Base-by-base conservation (phyloP, 1,139 yeast genomes). In the Magnusiomyces ingens region DNA sequence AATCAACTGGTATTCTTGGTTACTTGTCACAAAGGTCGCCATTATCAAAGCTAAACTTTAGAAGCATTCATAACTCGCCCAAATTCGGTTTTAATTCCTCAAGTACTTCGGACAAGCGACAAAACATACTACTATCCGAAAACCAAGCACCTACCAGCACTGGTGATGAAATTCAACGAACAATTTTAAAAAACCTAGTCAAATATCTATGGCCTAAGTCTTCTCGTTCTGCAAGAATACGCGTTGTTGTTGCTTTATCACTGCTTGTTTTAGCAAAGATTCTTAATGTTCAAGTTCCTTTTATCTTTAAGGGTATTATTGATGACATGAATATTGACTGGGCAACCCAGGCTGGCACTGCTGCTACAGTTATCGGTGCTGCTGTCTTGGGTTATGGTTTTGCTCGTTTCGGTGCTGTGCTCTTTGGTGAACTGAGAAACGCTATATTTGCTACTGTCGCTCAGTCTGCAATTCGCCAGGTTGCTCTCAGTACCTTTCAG, bases 381-480 rank as follows among this genome's bases (percentile, higher is more conserved):
- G 77, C 91, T 53, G 82, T 93, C 36, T 64, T 93, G 26, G 95
- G 96, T 0, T 91, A 93, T 67, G 99, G 99, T 50, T 82, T 88
- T 17, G 95, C 98, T 1, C 74, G 99, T 57, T 90, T 94, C 66
- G 97, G 98, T 19, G 86, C 99, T 2, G 95, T 91, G 1, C 71
- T 93, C 15, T 88, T 93, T 71, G 99, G 98, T 32, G 99, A 93
- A 68, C 74, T 93, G 60, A 75, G 98, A 62, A 93, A 93, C 67
- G 99, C 99, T 1, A 82, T 93, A 10, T 93, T 93, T 73, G 97
- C 99, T 0, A 80, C 87, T 44, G 99, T 94, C 22, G 95, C 97
- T 3, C 99, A 93, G 68, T 82, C 84, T 62, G 98, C 99, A 15
- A 93, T 94, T 62, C 82, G 91, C 63, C 78, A 85, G 55, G 98